A percentile compares a stretch with the other conserved stretches of the same genome.
These are phyloP conservation scores for Cutaneotrichosporon sp. DNA, from an alignment of 1,284 basidiomycete genomes.

Conservation along the genomic window DNA sequence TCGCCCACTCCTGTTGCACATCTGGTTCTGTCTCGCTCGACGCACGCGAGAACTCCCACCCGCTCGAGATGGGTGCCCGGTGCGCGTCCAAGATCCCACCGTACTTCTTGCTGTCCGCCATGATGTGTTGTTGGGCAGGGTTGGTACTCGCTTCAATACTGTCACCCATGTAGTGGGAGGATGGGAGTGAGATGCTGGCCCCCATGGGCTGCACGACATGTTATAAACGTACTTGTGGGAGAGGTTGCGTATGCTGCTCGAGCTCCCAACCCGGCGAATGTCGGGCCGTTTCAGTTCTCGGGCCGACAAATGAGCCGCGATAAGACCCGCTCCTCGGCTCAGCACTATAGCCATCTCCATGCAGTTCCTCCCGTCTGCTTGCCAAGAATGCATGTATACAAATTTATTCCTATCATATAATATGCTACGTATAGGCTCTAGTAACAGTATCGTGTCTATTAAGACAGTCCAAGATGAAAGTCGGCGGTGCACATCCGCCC, in stretches of 20 bases:
- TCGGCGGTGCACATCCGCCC: too few species aligned
- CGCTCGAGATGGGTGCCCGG: neutral
- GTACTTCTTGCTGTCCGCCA: neutral
- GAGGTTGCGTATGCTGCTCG: neutral
- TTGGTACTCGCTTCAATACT: too few species aligned
- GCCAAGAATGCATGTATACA: neutral
- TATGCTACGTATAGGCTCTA: too few species aligned
- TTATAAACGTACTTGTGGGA: too few species aligned
- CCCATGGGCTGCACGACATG: too few species aligned
- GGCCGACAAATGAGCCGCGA: neutral
- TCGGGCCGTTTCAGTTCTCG: neutral
- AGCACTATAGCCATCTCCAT: neutral
- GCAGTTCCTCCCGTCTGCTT: neutral
- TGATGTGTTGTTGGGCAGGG: neutral
- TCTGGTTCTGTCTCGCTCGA: slow-evolving; percentile 15
- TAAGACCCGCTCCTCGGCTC: slow-evolving; percentile 1
- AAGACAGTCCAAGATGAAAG: too few species aligned
- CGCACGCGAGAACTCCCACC: slow-evolving; percentile 29
- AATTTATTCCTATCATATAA: too few species aligned
- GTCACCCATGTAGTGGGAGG: too few species aligned
- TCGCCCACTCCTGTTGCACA: slow-evolving; percentile 25
- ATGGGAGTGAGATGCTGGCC: too few species aligned
- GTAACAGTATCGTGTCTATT: too few species aligned
- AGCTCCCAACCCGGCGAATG: too few species aligned
- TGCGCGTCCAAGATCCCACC: neutral